A percentile compares a stretch with the other conserved stretches of the same genome.
Conservation (phyloP, 78 protist genomes). For the Dictyostelium capitatum region DNA sequence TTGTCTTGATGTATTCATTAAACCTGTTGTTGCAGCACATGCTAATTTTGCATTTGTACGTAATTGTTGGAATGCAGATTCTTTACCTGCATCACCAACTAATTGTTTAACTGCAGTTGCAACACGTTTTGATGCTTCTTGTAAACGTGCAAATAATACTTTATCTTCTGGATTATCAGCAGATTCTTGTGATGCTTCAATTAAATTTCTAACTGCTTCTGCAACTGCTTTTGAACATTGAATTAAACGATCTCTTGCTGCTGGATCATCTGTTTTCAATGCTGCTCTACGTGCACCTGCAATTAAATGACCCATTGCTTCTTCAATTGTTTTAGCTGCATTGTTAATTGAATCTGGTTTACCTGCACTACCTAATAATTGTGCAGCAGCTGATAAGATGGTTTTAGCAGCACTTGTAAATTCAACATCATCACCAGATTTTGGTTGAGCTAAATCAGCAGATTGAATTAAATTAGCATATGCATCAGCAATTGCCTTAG, state of each 20-base stretch:
- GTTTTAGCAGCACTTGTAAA: conserved; percentile 66
- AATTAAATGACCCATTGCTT: conserved; percentile 74
- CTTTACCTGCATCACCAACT: conserved; percentile 85
- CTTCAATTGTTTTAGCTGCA: conserved; percentile 37
- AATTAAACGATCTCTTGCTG: conserved; percentile 55
- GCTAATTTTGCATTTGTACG: conserved; percentile 81
- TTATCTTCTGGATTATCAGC: conserved; percentile 81
- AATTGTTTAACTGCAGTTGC: conserved; percentile 75
- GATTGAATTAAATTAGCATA: conserved; percentile 58
- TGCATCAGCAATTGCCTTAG: conserved; percentile 79
- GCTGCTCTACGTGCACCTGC: conserved; percentile 85
- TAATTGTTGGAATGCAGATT: conserved; percentile 70
- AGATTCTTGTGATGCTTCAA: conserved; percentile 46
- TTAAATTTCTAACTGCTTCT: conserved; percentile 59
- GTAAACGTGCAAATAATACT: conserved; percentile 47
- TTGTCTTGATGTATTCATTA: conserved; percentile 42
- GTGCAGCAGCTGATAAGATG: conserved; percentile 67
- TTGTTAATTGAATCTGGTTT: conserved; percentile 47
- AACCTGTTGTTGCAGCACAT: conserved; percentile 82
- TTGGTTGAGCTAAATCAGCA: conserved; percentile 77
- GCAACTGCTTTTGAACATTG: conserved; percentile 81
- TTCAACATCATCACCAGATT: conserved; percentile 74
- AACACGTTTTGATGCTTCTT: conserved; percentile 77
- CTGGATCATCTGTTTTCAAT: conserved; percentile 64
- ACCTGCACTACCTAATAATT: conserved; percentile 53